Evolutionary conservation across 495 filamentous ascomycete species (phyloP).

Genomic region (Xylaria grammica): DNA sequence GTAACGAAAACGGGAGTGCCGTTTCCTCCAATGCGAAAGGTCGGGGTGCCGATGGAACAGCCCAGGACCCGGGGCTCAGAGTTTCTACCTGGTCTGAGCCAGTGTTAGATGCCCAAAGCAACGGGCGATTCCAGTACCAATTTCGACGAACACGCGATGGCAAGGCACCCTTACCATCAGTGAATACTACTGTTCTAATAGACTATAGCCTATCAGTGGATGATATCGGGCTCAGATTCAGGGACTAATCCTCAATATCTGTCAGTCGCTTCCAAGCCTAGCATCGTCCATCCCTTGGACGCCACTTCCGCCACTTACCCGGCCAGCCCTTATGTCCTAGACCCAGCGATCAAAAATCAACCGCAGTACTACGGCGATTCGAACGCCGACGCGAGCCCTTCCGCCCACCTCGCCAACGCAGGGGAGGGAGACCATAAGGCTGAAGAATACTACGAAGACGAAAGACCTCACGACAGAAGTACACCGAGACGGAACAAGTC

Average conservation of each 20-base stretch:
- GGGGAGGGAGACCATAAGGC: neutral
- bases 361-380: neutral
- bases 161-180: neutral
- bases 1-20: neutral
- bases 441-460: neutral
- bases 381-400: no score
- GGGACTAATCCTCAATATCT: neutral
- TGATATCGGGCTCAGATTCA: constrained; percentile 1
- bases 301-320: neutral
- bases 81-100: constrained; percentile 8
- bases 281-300: neutral
- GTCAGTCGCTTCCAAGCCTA: neutral
- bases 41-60: neutral
- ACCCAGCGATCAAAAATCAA: neutral
- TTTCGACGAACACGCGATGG: neutral
- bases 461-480: neutral
- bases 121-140: constrained; percentile 1
- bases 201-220: neutral
- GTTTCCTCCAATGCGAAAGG: neutral
- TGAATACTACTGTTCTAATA: neutral
- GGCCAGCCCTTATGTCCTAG: neutral
- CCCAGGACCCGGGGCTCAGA: neutral
- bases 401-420: neutral
- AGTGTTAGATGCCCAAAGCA: neutral
- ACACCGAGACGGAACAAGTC: neutral